Conservation (phyloP, 805 yeast genomes). For the Helenozyma baotianmanensis region DNA sequence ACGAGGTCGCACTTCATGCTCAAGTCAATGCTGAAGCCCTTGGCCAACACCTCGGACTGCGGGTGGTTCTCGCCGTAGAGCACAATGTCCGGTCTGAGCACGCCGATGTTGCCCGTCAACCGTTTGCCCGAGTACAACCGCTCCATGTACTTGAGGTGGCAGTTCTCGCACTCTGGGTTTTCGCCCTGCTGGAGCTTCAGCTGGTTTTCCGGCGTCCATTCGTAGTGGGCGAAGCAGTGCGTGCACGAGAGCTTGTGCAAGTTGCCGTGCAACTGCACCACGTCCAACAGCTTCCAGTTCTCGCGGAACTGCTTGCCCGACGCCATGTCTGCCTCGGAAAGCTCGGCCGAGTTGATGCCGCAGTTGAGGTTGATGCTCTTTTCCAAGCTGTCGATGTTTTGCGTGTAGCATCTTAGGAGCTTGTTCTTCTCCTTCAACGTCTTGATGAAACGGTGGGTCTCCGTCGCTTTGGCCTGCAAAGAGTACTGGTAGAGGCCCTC, state of each 20-base stretch:
- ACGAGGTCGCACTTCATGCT: conserved; percentile 68
- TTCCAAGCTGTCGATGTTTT: conserved; percentile 90
- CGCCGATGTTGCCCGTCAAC: conserved; percentile 63
- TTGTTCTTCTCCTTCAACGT: conserved; percentile 57
- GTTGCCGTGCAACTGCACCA: conserved; percentile 90
- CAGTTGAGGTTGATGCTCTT: conserved; percentile 55
- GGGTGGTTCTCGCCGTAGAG: conserved; percentile 95
- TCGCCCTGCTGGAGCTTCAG: conserved; percentile 52
- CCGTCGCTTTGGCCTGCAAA: conserved; percentile 69
- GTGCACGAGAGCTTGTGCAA: conserved; percentile 74
- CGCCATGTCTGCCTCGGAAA: conserved; percentile 17
- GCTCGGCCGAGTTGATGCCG: conserved; percentile 42
- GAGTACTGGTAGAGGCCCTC: conserved; percentile 67
- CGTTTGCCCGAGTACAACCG: conserved; percentile 71
- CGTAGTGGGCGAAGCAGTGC: conserved; percentile 51
- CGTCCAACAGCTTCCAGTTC: conserved; percentile 64
- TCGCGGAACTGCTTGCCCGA: conserved; percentile 23
- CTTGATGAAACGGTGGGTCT: conserved; percentile 73
- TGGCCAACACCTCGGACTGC: conserved; percentile 70
- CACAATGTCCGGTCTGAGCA: conserved; percentile 83
- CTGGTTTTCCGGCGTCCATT: conserved; percentile 58
- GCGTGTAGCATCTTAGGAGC: conserved; percentile 84
- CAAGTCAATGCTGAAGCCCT: conserved; percentile 63
- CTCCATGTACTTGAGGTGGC: conserved; percentile 52
- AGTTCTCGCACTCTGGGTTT: conserved; percentile 72